A percentile compares a stretch with the other conserved stretches of the same genome.
Conservation (phyloP, 371 early-diverging fungal species). For the Nematocida sp. region DNA sequence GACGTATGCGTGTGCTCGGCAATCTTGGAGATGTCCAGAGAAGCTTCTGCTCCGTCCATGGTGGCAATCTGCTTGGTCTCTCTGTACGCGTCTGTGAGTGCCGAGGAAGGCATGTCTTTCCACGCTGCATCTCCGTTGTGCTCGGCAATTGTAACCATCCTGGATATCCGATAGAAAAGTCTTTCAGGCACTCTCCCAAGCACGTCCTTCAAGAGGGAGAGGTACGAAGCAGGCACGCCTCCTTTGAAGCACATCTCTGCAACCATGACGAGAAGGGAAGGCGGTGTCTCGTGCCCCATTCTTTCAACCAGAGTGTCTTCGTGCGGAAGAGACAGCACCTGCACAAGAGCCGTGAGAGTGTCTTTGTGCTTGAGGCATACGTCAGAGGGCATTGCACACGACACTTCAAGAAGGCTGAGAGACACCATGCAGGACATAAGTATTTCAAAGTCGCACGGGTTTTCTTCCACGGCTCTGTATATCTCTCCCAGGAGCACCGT, state of each 20-base stretch:
- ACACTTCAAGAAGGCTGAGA: background rate
- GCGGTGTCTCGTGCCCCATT: background rate
- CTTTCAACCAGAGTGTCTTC: background rate
- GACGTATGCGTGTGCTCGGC: background rate
- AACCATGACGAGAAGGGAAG: slow-evolving; percentile 18
- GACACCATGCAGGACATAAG: background rate
- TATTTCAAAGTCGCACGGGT: background rate
- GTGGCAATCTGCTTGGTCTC: slow-evolving; percentile 5
- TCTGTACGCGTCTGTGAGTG: background rate
- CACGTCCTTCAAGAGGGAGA: background rate
- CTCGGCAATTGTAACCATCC: slow-evolving; percentile 10
- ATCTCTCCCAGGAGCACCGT: no score
- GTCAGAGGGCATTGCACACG: background rate
- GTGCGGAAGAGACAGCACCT: background rate
- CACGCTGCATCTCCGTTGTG: background rate
- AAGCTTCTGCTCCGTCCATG: slow-evolving; percentile 9
- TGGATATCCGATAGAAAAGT: background rate
- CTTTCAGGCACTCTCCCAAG: background rate
- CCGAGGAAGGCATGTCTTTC: background rate
- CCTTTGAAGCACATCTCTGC: slow-evolving; percentile 7
- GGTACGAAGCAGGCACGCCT: background rate
- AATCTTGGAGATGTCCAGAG: slow-evolving; percentile 32
- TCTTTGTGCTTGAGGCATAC: background rate
- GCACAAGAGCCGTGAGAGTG: background rate
- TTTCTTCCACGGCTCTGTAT: background rate